A percentile compares a stretch with the other conserved stretches of the same genome.
These are phyloP conservation scores for Panus rudis DNA, from an alignment of 768 basidiomycete species.

Conservation along the genomic window DNA sequence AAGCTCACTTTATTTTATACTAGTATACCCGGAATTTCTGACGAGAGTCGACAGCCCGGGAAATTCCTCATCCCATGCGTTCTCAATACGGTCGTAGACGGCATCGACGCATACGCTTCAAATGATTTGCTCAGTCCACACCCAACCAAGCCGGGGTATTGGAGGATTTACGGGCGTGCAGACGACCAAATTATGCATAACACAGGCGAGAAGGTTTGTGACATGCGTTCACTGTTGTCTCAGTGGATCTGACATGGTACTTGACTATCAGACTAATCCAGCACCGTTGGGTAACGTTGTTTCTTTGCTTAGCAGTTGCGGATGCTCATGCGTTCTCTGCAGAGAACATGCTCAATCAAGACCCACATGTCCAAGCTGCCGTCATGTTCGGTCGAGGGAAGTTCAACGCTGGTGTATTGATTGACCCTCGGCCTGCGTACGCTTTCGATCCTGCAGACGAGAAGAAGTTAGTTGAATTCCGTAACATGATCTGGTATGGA, in stretches of 20 bases:
- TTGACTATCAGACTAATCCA: slow-evolving; percentile 21
- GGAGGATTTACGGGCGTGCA: slow-evolving; percentile 33
- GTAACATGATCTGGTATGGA: slow-evolving; percentile 18
- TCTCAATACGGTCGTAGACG: slow-evolving; percentile 27
- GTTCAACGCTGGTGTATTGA: slow-evolving; percentile 25
- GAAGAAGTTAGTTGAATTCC: slow-evolving; percentile 17
- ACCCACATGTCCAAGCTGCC: slow-evolving; percentile 22
- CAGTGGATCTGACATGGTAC: not conserved
- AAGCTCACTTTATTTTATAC: not conserved
- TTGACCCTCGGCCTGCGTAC: slow-evolving; percentile 22
- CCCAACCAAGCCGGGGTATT: slow-evolving; percentile 29
- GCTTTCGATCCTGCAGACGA: slow-evolving; percentile 20
- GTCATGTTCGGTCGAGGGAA: slow-evolving; percentile 29
- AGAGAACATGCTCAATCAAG: slow-evolving; percentile 31
- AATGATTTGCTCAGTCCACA: slow-evolving; percentile 35
- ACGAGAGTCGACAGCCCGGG: not conserved
- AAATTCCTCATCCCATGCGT: slow-evolving; percentile 13
- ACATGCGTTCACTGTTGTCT: not conserved
- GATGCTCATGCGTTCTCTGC: slow-evolving; percentile 20
- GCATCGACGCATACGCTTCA: slow-evolving; percentile 28
- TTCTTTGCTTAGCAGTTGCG: no score
- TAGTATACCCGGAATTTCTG: no score
- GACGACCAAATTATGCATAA: slow-evolving; percentile 39
- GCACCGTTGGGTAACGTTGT: slow-evolving; percentile 25
- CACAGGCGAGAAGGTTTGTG: slow-evolving; percentile 24